phyloP scores from a whole-genome alignment of 257 asterid species.

The Penstemon davidsonii region DNA sequence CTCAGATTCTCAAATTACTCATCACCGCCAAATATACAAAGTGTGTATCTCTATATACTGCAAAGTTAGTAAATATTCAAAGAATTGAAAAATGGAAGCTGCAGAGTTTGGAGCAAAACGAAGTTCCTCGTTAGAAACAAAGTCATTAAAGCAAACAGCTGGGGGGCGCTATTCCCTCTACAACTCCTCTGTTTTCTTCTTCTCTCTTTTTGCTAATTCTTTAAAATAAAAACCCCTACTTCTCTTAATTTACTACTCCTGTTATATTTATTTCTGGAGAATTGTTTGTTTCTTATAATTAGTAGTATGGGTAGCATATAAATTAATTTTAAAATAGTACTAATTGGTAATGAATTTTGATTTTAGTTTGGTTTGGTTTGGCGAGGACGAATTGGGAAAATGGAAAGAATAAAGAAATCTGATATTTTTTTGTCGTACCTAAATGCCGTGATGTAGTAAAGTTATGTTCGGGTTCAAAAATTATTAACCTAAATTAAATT shows the following conservation, averaged over 20 bases:
- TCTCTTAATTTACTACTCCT: neutral
- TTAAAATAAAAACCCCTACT: neutral
- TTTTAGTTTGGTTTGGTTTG: constrained; percentile 1
- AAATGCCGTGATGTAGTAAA: neutral
- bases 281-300: neutral
- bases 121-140: constrained; percentile 51
- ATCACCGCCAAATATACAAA: constrained; percentile 13
- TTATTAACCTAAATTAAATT: neutral
- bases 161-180: constrained; percentile 33
- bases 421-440: neutral
- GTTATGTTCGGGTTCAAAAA: neutral
- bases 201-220: constrained; percentile 11
- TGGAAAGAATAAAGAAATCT: neutral
- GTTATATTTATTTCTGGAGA: neutral
- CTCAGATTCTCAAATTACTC: constrained; percentile 39
- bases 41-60: constrained; percentile 5
- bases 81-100: constrained; percentile 19
- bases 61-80: constrained; percentile 14
- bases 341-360: neutral
- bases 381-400: neutral
- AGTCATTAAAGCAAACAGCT: constrained; percentile 47
- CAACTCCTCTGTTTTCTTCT: constrained; percentile 10
- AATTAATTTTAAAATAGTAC: neutral
- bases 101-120: constrained; percentile 13
- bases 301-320: neutral